Evolutionary conservation across 768 basidiomycete species (phyloP).

Genomic region (Agaricus sinodeliciosus): DNA sequence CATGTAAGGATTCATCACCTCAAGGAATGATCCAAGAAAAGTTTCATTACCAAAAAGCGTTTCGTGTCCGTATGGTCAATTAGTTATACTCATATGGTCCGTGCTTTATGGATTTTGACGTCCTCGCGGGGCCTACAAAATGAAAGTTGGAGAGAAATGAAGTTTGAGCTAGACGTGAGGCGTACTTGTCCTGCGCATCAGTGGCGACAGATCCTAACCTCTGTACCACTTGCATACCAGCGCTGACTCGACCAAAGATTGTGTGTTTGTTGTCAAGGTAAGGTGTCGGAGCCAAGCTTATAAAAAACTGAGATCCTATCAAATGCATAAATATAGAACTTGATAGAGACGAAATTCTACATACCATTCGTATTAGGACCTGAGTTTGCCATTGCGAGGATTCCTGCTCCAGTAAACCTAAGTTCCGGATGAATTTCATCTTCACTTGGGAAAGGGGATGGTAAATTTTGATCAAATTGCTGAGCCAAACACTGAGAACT

Average conservation of each 20-base stretch:
- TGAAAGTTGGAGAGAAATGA: slow-evolving; percentile 4
- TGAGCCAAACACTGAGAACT: slow-evolving; percentile 15
- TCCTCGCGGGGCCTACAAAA: slow-evolving; percentile 58
- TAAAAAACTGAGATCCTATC: slow-evolving; percentile 91
- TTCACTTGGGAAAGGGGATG: slow-evolving; percentile 41
- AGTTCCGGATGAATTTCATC: slow-evolving; percentile 90
- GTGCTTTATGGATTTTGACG: slow-evolving; percentile 83
- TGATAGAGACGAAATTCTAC: slow-evolving; percentile 27
- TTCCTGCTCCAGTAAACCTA: slow-evolving; percentile 93
- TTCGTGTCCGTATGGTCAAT: neutral
- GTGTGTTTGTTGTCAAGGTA: slow-evolving; percentile 83
- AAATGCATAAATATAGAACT: slow-evolving; percentile 6
- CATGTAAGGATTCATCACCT: neutral
- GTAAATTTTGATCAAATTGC: neutral
- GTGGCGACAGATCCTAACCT: slow-evolving; percentile 86
- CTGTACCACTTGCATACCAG: slow-evolving; percentile 90
- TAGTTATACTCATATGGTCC: slow-evolving; percentile 23
- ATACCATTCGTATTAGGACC: slow-evolving; percentile 87
- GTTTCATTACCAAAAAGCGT: neutral
- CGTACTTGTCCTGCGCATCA: slow-evolving; percentile 82
- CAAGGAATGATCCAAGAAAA: neutral
- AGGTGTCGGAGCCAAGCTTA: slow-evolving; percentile 78
- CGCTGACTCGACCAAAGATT: slow-evolving; percentile 84
- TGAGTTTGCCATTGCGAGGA: slow-evolving; percentile 96
- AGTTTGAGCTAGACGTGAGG: slow-evolving; percentile 8